phyloP scores from a whole-genome alignment of 208 protist species.

The Leishmania tarentolae region DNA sequence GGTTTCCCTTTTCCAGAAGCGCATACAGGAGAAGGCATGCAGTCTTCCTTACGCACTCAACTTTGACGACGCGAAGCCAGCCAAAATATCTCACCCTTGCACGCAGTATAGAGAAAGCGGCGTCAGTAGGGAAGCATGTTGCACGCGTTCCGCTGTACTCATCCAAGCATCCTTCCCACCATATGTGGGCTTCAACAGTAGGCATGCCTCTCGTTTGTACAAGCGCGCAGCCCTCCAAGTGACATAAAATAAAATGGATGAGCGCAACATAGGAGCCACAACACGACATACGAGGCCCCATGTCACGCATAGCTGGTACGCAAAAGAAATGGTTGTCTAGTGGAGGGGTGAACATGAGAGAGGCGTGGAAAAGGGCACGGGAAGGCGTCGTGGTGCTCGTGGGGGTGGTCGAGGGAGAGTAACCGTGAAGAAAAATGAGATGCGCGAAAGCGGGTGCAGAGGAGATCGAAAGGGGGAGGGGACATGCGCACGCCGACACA shows the following conservation, averaged over 20 bases:
- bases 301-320: neutral
- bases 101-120: neutral
- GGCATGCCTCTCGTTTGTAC: neutral
- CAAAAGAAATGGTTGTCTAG: neutral
- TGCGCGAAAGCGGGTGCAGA: neutral
- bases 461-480: neutral
- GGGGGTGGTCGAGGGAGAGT: neutral
- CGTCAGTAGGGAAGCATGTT: neutral
- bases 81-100: neutral
- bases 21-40: neutral
- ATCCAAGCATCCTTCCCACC: neutral
- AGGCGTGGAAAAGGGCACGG: neutral
- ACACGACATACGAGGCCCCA: neutral
- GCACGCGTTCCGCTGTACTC: neutral
- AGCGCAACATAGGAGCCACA: no score
- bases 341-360: neutral
- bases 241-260: no score
- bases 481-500: constrained; percentile 23
- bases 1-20: neutral
- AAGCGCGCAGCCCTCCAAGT: neutral
- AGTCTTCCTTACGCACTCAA: neutral
- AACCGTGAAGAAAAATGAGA: neutral
- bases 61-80: neutral
- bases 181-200: neutral
- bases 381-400: neutral